Evolutionary conservation across 345 rosid genomes (phyloP), one percentile per base, ranked within the genome.

Genomic region (Populus deltoides): DNA sequence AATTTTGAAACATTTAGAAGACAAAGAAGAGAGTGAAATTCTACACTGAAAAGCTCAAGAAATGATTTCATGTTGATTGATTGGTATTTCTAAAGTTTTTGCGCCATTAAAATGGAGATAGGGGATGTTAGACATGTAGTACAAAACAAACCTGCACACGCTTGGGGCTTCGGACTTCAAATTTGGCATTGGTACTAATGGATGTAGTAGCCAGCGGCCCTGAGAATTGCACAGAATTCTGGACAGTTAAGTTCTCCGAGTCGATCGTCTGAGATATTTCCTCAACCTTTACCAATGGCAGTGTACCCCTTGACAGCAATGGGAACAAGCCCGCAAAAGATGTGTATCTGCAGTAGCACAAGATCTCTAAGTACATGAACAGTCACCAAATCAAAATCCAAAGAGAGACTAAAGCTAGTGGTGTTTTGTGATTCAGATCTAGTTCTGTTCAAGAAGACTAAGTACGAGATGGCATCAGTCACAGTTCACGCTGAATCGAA

Each of bases 241-340:
- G 90, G 45, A 92, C 98, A 0, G 98, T 87, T 77, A 93, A 92
- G 83, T 41, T 91, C 38, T 90, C 91, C 0, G 99, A 90, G 82
- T 95, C 99, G 72, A 95, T 90, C 72, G 90, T 92, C 82, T 95
- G 97, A 68, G 98, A 95, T 80, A 95, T 95, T 85, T 95, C 97
- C 74, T 93, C 99, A 66, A 93, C 97, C 81, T 88, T 93, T 12
- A 89, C 88, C 79, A 93, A 70, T 3, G 85, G 90, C 66, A 88
- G 79, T 18, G 86, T 78, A 39, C 93, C 93, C 41, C 90, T 86
- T 13, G 97, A 88, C 82, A 95, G 85, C 85, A 93, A 79, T 3
- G 99, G 97, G 82, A 89, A 95, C 85, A 95, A 67, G 18, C 92
- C 91, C 2, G 86, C 85, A 73, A 95, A 93, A 38, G 97, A 91